Evolutionary conservation across 2,329 filamentous ascomycete species (phyloP).

Genomic region (Cylindrodendrum hubeiense): DNA sequence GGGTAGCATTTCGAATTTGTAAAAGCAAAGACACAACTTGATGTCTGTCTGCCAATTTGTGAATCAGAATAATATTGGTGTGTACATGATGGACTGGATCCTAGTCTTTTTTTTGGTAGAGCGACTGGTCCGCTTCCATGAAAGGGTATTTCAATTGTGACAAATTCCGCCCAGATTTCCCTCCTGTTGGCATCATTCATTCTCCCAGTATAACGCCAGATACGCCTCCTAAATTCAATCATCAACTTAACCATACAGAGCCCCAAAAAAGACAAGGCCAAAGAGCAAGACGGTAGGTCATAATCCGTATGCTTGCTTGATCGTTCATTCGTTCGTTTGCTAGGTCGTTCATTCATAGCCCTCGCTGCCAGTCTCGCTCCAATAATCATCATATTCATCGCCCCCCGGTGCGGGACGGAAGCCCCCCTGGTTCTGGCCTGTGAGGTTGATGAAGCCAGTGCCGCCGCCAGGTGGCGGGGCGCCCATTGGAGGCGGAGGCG

Average conservation of each 20-base stretch:
- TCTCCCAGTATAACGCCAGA: conserved; percentile 26
- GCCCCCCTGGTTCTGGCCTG: conserved; percentile 37
- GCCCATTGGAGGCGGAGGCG: conserved; percentile 27
- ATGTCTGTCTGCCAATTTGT: neutral
- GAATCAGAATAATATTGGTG: neutral
- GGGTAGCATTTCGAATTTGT: neutral
- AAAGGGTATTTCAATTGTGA: conserved; percentile 12
- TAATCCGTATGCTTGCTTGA: conserved; percentile 6
- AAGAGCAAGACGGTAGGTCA: neutral
- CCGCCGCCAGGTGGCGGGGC: conserved; percentile 29
- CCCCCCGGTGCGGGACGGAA: neutral
- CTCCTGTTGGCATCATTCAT: conserved; percentile 4
- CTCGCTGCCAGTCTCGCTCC: conserved; percentile 3
- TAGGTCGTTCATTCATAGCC: neutral
- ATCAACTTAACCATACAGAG: conserved; percentile 31
- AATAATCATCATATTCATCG: conserved; percentile 14
- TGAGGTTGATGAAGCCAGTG: conserved; percentile 39
- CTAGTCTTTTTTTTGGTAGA: neutral
- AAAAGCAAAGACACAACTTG: neutral
- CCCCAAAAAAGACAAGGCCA: conserved; percentile 7
- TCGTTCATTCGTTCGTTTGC: conserved; percentile 1
- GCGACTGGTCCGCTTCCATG: conserved; percentile 22
- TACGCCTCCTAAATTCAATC: conserved; percentile 25
- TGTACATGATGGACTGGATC: neutral
- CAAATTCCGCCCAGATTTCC: conserved; percentile 16